Percentiles rank a stretch among this genome's conserved stretches.
These are phyloP conservation scores for Saraca asoca DNA, from an alignment of 331 rosid species.

Conservation along the genomic window DNA sequence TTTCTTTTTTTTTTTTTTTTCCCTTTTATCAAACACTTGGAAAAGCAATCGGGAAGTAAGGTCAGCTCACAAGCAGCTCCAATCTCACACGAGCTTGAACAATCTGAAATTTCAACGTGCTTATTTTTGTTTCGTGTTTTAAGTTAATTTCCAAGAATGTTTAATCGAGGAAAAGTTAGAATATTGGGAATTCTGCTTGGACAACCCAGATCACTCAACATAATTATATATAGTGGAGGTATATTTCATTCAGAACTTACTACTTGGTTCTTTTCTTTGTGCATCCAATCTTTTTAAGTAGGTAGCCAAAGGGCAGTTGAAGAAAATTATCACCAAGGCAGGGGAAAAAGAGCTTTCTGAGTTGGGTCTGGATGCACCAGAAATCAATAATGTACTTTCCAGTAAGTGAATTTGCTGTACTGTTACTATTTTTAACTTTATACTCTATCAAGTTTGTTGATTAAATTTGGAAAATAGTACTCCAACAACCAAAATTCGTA, in stretches of 20 bases:
- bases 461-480: no score
- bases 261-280: conserved; percentile 1
- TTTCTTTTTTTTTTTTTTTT: no score
- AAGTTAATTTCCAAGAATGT: not conserved
- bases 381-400: conserved; percentile 37
- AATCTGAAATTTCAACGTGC: not conserved
- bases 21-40: no score
- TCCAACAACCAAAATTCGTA: no score
- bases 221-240: no score
- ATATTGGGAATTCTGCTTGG: not conserved
- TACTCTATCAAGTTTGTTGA: no score
- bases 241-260: not conserved
- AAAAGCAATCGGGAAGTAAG: not conserved
- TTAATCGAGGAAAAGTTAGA: not conserved
- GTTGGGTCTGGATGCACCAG: conserved; percentile 51
- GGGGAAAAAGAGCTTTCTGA: conserved; percentile 68
- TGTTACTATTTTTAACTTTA: not conserved
- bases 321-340: conserved; percentile 70
- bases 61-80: not conserved
- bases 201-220: no score
- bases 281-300: conserved; percentile 34
- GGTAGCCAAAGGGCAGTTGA: conserved; percentile 79
- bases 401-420: conserved; percentile 57
- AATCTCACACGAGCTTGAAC: not conserved
- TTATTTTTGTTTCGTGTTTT: not conserved